Conservation (phyloP, 1,284 basidiomycete species). For the Cutaneotrichosporon curvatum region DNA sequence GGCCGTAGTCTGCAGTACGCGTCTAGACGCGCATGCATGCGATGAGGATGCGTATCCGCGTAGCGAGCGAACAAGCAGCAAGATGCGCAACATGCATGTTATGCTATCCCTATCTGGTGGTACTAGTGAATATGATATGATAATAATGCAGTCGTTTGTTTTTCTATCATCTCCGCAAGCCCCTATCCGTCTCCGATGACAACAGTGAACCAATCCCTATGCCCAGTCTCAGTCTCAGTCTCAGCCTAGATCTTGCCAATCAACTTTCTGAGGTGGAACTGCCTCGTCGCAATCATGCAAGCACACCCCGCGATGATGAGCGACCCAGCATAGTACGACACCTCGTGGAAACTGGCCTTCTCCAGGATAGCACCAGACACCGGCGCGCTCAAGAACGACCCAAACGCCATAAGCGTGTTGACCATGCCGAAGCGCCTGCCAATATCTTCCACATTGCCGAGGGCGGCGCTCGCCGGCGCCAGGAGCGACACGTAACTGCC, state of each 20-base stretch:
- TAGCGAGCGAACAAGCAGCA: no score
- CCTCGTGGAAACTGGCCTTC: constrained; percentile 9
- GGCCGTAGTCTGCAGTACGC: no score
- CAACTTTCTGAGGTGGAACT: constrained; percentile 2
- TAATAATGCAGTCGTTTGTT: no score
- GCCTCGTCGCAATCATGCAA: constrained; percentile 6
- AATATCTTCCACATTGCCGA: constrained; percentile 23
- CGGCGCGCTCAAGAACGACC: constrained; percentile 14
- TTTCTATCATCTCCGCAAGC: no score
- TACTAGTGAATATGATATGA: no score
- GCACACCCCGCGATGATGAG: constrained; percentile 8
- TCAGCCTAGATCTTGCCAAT: constrained; percentile 5
- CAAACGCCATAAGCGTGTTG: constrained; percentile 15
- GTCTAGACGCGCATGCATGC: no score
- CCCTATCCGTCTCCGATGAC: no score
- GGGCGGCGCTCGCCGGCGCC: constrained; percentile 20
- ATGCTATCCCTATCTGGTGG: no score
- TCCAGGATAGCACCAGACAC: constrained; percentile 15
- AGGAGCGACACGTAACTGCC: constrained; percentile 25
- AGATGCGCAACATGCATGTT: no score
- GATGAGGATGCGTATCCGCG: no score
- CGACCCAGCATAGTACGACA: constrained; percentile 17
- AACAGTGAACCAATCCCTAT: no score
- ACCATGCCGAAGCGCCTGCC: constrained; percentile 26
- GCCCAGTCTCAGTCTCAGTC: no score